Conservation (phyloP, 2,329 filamentous ascomycete species). For the Coleophoma crateriformis region DNA sequence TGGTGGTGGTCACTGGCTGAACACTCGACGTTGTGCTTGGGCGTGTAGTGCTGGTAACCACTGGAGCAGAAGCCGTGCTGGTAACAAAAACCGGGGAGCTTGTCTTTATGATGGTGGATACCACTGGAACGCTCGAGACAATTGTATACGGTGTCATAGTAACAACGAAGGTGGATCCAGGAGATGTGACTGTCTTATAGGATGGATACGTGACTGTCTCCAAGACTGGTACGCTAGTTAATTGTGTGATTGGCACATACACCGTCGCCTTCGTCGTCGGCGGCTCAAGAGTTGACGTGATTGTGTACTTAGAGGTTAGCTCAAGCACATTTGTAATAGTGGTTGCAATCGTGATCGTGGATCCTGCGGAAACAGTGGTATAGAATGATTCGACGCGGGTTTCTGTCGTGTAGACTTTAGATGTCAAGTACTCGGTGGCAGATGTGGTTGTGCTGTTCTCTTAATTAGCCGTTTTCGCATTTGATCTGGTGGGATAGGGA, state of each 20-base stretch:
- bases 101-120: constrained; percentile 1
- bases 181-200: constrained; percentile 12
- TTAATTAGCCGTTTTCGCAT: neutral
- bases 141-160: constrained; percentile 5
- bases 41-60: neutral
- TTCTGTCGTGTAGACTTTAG: neutral
- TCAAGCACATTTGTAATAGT: constrained; percentile 37
- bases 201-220: constrained; percentile 19
- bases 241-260: constrained; percentile 14
- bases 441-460: neutral
- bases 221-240: constrained; percentile 11
- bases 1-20: neutral
- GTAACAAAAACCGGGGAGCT: neutral
- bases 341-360: constrained; percentile 35
- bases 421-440: neutral
- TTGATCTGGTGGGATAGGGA: neutral
- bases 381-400: constrained; percentile 2
- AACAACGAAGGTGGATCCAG: constrained; percentile 5
- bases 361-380: constrained; percentile 31
- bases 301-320: constrained; percentile 28
- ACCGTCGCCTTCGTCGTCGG: constrained; percentile 20
- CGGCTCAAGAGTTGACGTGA: constrained; percentile 16
- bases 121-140: neutral
- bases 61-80: constrained; percentile 4
- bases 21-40: neutral